These are phyloP conservation scores for Pilatotrama ljubarskyi DNA, from an alignment of 768 basidiomycete species.

Conservation along the genomic window DNA sequence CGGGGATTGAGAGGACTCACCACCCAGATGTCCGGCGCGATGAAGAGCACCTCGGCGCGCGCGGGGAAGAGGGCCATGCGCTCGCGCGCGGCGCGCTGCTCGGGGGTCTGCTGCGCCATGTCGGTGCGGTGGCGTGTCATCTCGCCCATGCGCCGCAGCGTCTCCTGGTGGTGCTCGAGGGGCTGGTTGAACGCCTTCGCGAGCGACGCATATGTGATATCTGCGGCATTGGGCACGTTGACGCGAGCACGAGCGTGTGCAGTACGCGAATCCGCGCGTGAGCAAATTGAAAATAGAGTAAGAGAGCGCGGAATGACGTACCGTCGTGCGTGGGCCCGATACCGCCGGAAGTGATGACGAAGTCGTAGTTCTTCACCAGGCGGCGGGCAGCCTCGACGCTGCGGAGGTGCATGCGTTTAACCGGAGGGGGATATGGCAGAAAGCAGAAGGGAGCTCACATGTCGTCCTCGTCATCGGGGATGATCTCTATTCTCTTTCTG, in stretches of 20 bases:
- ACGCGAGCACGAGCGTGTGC: neutral
- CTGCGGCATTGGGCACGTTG: slow-evolving; percentile 36
- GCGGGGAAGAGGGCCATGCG: slow-evolving; percentile 92
- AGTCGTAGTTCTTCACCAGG: slow-evolving; percentile 81
- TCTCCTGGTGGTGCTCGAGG: slow-evolving; percentile 76
- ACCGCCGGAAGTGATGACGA: slow-evolving; percentile 89
- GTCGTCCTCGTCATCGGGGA: slow-evolving; percentile 87
- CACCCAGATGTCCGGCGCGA: slow-evolving; percentile 83
- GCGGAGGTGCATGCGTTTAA: neutral
- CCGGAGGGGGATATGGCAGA: neutral
- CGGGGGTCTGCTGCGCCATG: slow-evolving; percentile 61
- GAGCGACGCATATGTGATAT: slow-evolving; percentile 88
- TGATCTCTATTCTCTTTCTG: slow-evolving; percentile 88
- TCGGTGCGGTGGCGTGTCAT: slow-evolving; percentile 56
- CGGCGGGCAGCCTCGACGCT: slow-evolving; percentile 85
- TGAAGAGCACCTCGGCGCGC: slow-evolving; percentile 75
- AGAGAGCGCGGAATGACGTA: slow-evolving; percentile 42
- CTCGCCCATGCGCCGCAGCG: slow-evolving; percentile 68
- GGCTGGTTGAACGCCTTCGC: slow-evolving; percentile 79
- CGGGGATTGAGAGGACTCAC: slow-evolving; percentile 42
- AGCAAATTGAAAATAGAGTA: neutral
- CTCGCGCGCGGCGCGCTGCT: slow-evolving; percentile 74
- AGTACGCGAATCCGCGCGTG: no score
- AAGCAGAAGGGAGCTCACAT: slow-evolving; percentile 53
- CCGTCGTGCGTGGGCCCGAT: slow-evolving; percentile 92